Evolutionary conservation across 306 rosid genomes (phyloP).

Genomic region (barrel medic (Medicago truncatula)): MtrunA17r5.0-ANR NC_053048.1:46847001-46847500

Average conservation of each 20-base stretch:
- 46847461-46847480: slow-evolving; percentile 10
- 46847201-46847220: slow-evolving; percentile 23
- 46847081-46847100: no score
- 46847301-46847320: slow-evolving; percentile 46
- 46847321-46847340: slow-evolving; percentile 50
- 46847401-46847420: background rate
- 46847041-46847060: no score
- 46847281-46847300: slow-evolving; percentile 56
- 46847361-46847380: slow-evolving; percentile 53
- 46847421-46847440: background rate
- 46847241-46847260: slow-evolving; percentile 56
- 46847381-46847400: slow-evolving; percentile 55
- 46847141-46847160: no score
- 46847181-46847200: background rate
- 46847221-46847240: slow-evolving; percentile 57
- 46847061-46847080: no score
- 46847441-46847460: slow-evolving; percentile 13
- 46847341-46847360: slow-evolving; percentile 58
- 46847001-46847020: no score
- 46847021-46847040: no score
- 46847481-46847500: slow-evolving; percentile 10
- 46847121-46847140: no score
- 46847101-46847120: no score
- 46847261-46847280: slow-evolving; percentile 55
- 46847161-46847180: no score